Evolutionary conservation across 106 monocot genomes (phyloP).

Genomic region (Xerophyta viscosa): DNA sequence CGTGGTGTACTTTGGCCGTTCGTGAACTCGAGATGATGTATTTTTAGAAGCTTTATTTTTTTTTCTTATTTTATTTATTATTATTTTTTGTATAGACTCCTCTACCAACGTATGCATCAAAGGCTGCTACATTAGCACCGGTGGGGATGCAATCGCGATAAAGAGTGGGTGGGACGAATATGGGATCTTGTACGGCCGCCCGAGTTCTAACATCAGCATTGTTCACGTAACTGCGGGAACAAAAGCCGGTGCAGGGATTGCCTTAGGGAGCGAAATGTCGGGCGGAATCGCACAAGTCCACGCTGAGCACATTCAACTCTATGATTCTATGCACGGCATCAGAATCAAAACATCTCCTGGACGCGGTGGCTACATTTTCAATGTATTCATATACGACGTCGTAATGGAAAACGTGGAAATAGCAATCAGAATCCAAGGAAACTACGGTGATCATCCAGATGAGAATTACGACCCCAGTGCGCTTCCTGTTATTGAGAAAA

Average conservation of each 20-base stretch:
- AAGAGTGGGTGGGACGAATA: constrained; percentile 46
- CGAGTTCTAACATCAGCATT: constrained; percentile 33
- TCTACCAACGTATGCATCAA: constrained; percentile 36
- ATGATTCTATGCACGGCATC: constrained; percentile 21
- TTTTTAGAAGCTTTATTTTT: not conserved
- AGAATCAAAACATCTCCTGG: constrained; percentile 27
- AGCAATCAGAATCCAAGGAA: constrained; percentile 24
- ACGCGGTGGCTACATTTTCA: constrained; percentile 25
- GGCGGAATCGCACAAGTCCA: constrained; percentile 30
- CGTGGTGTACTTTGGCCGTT: too few relatives aligned
- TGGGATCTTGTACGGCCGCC: constrained; percentile 19
- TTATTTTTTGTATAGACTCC: constrained; percentile 18
- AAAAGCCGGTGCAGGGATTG: constrained; percentile 20
- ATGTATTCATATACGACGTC: constrained; percentile 18
- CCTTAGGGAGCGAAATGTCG: constrained; percentile 46
- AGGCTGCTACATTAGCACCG: constrained; percentile 33
- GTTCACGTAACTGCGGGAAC: constrained; percentile 10
- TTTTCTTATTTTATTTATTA: not conserved
- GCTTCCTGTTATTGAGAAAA: constrained; percentile 10
- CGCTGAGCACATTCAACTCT: constrained; percentile 21
- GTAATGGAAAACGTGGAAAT: constrained; percentile 15
- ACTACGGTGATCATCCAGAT: constrained; percentile 32
- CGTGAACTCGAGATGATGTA: not conserved
- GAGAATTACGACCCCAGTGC: constrained; percentile 22
- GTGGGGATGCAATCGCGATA: constrained; percentile 29